A percentile compares a stretch with the other conserved stretches of the same genome.
These are phyloP conservation scores for Sphaerulina populicola DNA, from an alignment of 2,329 filamentous ascomycete species.

Conservation along the genomic window DNA sequence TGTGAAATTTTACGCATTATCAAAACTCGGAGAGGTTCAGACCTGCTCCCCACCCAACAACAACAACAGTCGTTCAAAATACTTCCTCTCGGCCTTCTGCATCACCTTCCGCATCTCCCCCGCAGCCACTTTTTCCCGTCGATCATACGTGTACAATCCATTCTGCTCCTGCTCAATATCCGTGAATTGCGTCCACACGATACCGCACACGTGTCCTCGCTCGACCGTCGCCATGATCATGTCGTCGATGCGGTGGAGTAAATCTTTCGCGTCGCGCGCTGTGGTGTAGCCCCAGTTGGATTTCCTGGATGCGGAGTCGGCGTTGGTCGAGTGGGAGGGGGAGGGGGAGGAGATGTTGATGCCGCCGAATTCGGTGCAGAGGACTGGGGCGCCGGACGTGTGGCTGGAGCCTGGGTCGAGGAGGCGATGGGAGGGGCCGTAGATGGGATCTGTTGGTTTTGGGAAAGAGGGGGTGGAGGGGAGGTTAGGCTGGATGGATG, in stretches of 20 bases:
- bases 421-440: slow-evolving; percentile 26
- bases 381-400: slow-evolving; percentile 48
- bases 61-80: slow-evolving; percentile 32
- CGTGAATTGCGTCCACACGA: slow-evolving; percentile 58
- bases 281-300: slow-evolving; percentile 61
- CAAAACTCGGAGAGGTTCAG: no score
- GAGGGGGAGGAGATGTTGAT: slow-evolving; percentile 47
- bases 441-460: slow-evolving; percentile 32
- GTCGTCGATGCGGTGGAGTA: slow-evolving; percentile 51
- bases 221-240: slow-evolving; percentile 52
- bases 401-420: slow-evolving; percentile 47
- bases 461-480: no score
- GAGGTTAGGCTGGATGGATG: no score
- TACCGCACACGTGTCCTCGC: slow-evolving; percentile 51
- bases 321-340: no score
- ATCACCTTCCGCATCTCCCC: slow-evolving; percentile 51
- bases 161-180: slow-evolving; percentile 62
- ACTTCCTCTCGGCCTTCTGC: slow-evolving; percentile 44
- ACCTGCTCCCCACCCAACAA: no score
- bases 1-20: no score
- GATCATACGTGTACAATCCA: slow-evolving; percentile 56
- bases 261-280: slow-evolving; percentile 51
- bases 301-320: slow-evolving; percentile 21
- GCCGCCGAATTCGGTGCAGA: slow-evolving; percentile 61
- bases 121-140: slow-evolving; percentile 53